Evolutionary conservation across 2,329 filamentous ascomycete genomes (phyloP).

Genomic region (Xylariaceae sp.): DNA sequence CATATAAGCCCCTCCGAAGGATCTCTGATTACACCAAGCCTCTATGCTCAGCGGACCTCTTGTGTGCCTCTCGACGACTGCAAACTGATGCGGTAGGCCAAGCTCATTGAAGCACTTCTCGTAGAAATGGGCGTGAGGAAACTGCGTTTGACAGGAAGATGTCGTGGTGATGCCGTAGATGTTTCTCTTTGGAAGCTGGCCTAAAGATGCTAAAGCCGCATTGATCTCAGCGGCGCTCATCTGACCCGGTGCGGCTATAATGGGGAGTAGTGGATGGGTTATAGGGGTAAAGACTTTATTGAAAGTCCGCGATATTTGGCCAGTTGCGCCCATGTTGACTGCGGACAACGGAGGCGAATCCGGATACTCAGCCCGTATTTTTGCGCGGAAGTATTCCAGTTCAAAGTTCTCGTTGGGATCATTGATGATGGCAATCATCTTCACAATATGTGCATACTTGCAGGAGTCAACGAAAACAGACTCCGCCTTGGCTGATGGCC

Average conservation of each 20-base stretch:
- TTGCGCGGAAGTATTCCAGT: conserved; percentile 80
- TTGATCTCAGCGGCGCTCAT: conserved; percentile 84
- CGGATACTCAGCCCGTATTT: conserved; percentile 63
- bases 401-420: conserved; percentile 85
- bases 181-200: conserved; percentile 71
- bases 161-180: conserved; percentile 76
- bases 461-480: conserved; percentile 65
- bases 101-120: conserved; percentile 79
- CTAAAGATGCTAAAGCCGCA: conserved; percentile 68
- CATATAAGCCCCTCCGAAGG: conserved; percentile 78
- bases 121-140: conserved; percentile 76
- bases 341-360: conserved; percentile 70
- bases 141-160: conserved; percentile 50
- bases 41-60: conserved; percentile 63
- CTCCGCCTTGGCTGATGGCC: conserved; percentile 69
- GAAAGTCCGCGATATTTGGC: conserved; percentile 75
- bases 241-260: conserved; percentile 81
- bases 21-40: conserved; percentile 63
- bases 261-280: conserved; percentile 76
- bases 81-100: conserved; percentile 78
- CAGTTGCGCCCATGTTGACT: conserved; percentile 82
- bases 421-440: conserved; percentile 82
- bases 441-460: conserved; percentile 77
- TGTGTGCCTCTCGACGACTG: conserved; percentile 65
- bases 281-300: conserved; percentile 87